phyloP scores from a whole-genome alignment of 441 rosid genomes.

The Pelargonium cotyledonis region DNA sequence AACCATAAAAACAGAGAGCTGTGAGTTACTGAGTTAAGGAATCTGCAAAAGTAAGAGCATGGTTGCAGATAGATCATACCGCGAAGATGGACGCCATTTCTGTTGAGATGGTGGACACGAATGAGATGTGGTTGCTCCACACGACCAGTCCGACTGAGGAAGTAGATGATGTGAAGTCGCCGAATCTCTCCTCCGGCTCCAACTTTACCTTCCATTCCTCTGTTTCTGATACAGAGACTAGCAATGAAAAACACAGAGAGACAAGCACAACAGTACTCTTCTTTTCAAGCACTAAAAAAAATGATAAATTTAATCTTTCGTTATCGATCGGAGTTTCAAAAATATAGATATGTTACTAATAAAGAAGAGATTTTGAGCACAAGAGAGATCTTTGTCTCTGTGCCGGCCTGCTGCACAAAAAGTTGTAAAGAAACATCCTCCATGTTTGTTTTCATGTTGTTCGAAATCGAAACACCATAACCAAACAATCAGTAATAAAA shows the following conservation, averaged over 20 bases:
- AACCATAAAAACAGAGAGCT: background rate
- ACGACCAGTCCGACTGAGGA: slow-evolving; percentile 44
- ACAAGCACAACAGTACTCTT: background rate
- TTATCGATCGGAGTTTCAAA: background rate
- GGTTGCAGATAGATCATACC: slow-evolving; percentile 23
- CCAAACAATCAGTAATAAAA: background rate
- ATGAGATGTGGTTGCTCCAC: slow-evolving; percentile 71
- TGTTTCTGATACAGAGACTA: no score
- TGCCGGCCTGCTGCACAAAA: slow-evolving; percentile 26
- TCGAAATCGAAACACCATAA: background rate
- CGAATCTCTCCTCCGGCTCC: slow-evolving; percentile 43
- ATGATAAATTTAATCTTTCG: background rate
- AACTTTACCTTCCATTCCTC: slow-evolving; percentile 26
- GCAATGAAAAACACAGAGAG: background rate
- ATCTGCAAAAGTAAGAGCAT: background rate
- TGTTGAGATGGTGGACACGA: slow-evolving; percentile 42
- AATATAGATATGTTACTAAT: background rate
- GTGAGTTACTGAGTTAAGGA: background rate
- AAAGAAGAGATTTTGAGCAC: background rate
- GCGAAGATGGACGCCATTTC: slow-evolving; percentile 50
- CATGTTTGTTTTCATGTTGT: background rate
- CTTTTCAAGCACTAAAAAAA: background rate
- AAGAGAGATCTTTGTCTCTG: slow-evolving; percentile 15
- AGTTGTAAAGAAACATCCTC: background rate
- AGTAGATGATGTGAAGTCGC: slow-evolving; percentile 52